phyloP scores from a whole-genome alignment of 2,329 filamentous ascomycete genomes.

The Lasiodiplodia citricola region DNA sequence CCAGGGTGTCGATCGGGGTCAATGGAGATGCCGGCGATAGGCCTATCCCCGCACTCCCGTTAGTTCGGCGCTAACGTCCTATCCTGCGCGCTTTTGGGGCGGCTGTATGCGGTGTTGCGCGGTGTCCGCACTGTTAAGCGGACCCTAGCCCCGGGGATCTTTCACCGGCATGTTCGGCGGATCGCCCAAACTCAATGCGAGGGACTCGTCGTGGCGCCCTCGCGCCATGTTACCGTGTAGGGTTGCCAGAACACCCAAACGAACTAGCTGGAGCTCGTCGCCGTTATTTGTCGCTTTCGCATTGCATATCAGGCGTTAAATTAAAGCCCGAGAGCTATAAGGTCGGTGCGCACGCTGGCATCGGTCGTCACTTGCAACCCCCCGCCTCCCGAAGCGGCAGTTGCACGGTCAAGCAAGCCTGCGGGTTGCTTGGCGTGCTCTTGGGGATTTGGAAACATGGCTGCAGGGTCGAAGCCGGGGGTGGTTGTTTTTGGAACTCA shows the following conservation, averaged over 20 bases:
- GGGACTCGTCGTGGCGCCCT: slow-evolving; percentile 1
- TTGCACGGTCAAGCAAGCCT: neutral
- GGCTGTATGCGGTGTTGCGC: slow-evolving; percentile 13
- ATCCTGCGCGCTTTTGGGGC: neutral
- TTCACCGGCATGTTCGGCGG: slow-evolving; percentile 17
- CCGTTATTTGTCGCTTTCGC: slow-evolving; percentile 7
- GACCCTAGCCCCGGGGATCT: neutral
- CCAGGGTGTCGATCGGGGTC: slow-evolving; percentile 1
- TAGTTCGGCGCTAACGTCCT: slow-evolving; percentile 6
- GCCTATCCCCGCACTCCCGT: slow-evolving; percentile 11
- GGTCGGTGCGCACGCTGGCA: neutral
- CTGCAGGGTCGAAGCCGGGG: neutral
- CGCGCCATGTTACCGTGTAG: slow-evolving; percentile 13
- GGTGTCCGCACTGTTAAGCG: slow-evolving; percentile 5
- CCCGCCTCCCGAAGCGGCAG: neutral
- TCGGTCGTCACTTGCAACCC: neutral
- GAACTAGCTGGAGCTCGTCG: neutral
- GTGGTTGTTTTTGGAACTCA: slow-evolving; percentile 12
- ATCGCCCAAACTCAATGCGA: slow-evolving; percentile 16
- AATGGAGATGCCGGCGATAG: slow-evolving; percentile 14
- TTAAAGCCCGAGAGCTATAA: slow-evolving; percentile 2
- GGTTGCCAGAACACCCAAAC: neutral
- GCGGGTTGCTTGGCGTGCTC: neutral
- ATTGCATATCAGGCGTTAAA: slow-evolving; percentile 1
- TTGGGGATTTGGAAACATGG: neutral